Conservation (phyloP, 352 stramenopile species). For the Phytopythium sindhum region DNA sequence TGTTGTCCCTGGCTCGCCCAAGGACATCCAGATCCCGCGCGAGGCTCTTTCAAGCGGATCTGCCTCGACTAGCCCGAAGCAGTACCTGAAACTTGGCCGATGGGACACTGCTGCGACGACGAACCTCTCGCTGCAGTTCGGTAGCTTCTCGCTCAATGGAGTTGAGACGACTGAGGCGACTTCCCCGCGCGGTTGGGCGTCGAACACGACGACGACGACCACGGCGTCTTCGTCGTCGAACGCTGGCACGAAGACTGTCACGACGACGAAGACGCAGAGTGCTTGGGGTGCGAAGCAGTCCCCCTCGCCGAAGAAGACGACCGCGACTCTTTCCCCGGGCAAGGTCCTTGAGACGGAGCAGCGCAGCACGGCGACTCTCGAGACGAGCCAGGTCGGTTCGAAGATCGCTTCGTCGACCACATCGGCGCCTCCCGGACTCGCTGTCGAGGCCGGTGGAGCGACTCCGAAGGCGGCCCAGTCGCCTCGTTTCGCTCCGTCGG, state of each 20-base stretch:
- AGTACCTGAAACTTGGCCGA: constrained; percentile 83
- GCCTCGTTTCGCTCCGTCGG: constrained; percentile 64
- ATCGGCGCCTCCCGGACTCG: constrained; percentile 65
- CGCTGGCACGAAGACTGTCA: constrained; percentile 35
- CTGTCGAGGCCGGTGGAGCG: constrained; percentile 61
- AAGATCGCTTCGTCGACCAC: constrained; percentile 30
- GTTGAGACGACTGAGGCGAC: constrained; percentile 52
- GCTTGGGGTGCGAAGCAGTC: constrained; percentile 39
- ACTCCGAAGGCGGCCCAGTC: constrained; percentile 68
- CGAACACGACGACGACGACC: constrained; percentile 38
- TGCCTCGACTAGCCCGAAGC: constrained; percentile 49
- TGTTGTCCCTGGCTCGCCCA: constrained; percentile 56
- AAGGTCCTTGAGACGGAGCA: constrained; percentile 31
- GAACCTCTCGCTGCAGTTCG: constrained; percentile 85
- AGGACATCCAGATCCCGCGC: constrained; percentile 54
- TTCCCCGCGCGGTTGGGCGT: constrained; percentile 61
- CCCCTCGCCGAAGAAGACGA: constrained; percentile 68
- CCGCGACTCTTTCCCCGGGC: constrained; percentile 39
- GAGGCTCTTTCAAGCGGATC: constrained; percentile 24
- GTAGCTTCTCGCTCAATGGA: constrained; percentile 81
- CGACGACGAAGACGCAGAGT: constrained; percentile 45
- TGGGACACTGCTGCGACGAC: constrained; percentile 67
- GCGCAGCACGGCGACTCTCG: constrained; percentile 10
- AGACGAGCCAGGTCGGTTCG: constrained; percentile 11
- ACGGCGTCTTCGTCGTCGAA: constrained; percentile 27